Percentiles rank a stretch among this genome's conserved stretches.
phyloP scores from a whole-genome alignment of 2,329 filamentous ascomycete genomes.

The Pestalotiopsis sp. region DNA sequence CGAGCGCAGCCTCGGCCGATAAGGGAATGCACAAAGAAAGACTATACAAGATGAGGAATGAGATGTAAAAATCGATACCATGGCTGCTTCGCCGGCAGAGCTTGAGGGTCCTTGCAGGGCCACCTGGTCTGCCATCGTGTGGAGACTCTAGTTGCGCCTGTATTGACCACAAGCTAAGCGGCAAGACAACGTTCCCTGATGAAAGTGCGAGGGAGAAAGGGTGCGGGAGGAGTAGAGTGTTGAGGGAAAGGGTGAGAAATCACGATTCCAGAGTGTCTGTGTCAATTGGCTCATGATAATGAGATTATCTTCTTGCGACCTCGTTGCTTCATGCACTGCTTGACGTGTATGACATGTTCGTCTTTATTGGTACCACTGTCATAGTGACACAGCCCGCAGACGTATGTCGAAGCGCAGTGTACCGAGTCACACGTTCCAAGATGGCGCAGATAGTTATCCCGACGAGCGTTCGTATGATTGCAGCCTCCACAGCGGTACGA shows the following conservation, averaged over 20 bases:
- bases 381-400: neutral
- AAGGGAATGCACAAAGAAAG: neutral
- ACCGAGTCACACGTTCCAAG: neutral
- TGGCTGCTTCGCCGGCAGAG: neutral
- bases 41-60: neutral
- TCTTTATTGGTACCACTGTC: neutral
- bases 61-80: neutral
- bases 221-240: neutral
- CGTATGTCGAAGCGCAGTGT: neutral
- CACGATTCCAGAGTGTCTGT: neutral
- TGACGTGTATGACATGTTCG: neutral
- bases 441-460: neutral
- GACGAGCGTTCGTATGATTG: neutral
- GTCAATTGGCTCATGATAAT: fast-evolving
- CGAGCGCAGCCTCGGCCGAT: neutral
- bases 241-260: neutral
- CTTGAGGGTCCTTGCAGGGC: neutral
- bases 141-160: neutral
- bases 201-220: neutral
- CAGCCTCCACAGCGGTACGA: neutral
- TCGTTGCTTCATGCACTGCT: neutral
- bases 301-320: neutral
- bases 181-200: neutral
- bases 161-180: neutral
- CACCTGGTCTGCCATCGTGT: neutral